These are phyloP conservation scores for Aegilops speltoides DNA, from an alignment of 176 grass and related monocot species.

Conservation along the genomic window DNA sequence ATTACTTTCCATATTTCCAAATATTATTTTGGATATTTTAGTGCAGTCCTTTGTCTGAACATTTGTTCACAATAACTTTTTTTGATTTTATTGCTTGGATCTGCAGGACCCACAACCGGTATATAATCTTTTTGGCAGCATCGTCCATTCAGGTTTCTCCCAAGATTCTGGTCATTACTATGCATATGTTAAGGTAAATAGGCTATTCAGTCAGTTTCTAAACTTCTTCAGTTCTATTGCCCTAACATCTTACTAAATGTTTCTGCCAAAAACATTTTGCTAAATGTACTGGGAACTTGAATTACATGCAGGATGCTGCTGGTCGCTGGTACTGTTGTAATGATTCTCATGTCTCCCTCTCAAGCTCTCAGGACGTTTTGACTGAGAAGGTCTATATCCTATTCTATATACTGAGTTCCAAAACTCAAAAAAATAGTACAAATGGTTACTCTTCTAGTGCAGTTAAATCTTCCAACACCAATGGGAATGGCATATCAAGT, in stretches of 20 bases:
- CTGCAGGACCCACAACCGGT: constrained; percentile 65
- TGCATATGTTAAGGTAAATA: constrained; percentile 93
- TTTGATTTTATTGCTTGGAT: constrained; percentile 31
- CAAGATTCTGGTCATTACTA: constrained; percentile 97
- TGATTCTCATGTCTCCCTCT: constrained; percentile 84
- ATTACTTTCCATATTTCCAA: neutral
- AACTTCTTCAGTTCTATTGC: constrained; percentile 23
- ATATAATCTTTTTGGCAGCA: constrained; percentile 91
- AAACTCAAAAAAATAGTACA: constrained; percentile 64
- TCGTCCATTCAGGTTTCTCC: constrained; percentile 89
- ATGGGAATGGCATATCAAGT: constrained; percentile 54
- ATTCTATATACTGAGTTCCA: constrained; percentile 83
- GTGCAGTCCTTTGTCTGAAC: neutral
- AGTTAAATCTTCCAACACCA: constrained; percentile 63
- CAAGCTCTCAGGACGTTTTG: constrained; percentile 87
- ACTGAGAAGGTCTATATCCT: constrained; percentile 98
- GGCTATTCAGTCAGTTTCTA: constrained; percentile 20
- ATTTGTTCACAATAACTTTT: neutral
- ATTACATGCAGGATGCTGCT: constrained; percentile 69
- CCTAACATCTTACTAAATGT: constrained; percentile 7
- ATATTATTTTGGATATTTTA: neutral
- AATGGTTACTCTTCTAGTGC: constrained; percentile 60
- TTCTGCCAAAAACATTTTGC: neutral
- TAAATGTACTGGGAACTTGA: constrained; percentile 20
- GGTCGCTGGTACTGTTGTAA: constrained; percentile 97